Conservation (phyloP, 768 basidiomycete genomes). For the Boletus vinaceobasis region DNA sequence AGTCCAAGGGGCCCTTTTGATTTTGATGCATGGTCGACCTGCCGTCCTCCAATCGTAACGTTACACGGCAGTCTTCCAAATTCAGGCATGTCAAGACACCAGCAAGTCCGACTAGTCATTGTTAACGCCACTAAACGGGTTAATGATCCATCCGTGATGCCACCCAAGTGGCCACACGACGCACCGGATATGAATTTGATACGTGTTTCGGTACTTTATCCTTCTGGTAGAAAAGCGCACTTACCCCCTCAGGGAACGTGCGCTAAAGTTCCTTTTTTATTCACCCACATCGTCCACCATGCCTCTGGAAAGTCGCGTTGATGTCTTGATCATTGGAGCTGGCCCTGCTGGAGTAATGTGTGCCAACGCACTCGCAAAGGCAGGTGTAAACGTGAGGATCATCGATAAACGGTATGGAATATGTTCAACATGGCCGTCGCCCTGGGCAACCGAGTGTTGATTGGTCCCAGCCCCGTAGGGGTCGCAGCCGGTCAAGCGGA, state of each 20-base stretch:
- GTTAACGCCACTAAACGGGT: no score
- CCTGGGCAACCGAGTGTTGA: not conserved
- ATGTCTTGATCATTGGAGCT: slow-evolving; percentile 49
- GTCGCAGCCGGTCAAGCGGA: slow-evolving; percentile 52
- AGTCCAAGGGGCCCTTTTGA: no score
- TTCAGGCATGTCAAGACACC: no score
- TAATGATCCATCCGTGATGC: no score
- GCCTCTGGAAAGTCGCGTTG: slow-evolving; percentile 33
- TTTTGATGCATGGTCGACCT: no score
- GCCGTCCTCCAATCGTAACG: no score
- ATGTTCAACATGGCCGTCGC: not conserved
- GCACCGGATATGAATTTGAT: no score
- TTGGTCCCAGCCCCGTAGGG: slow-evolving; percentile 33
- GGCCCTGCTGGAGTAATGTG: slow-evolving; percentile 66
- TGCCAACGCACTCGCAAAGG: slow-evolving; percentile 48
- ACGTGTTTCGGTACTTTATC: not conserved
- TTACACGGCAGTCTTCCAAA: no score
- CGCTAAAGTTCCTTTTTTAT: not conserved
- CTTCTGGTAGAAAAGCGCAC: not conserved
- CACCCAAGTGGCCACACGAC: no score
- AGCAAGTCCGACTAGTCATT: no score
- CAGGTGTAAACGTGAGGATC: slow-evolving; percentile 44
- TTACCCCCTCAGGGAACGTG: not conserved
- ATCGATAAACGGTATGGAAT: slow-evolving; percentile 42
- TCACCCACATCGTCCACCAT: slow-evolving; percentile 7